Evolutionary conservation across 1,139 yeast species (phyloP), one percentile per base, ranked within the genome.

Genomic region (Kluyveromyces sp.): DNA sequence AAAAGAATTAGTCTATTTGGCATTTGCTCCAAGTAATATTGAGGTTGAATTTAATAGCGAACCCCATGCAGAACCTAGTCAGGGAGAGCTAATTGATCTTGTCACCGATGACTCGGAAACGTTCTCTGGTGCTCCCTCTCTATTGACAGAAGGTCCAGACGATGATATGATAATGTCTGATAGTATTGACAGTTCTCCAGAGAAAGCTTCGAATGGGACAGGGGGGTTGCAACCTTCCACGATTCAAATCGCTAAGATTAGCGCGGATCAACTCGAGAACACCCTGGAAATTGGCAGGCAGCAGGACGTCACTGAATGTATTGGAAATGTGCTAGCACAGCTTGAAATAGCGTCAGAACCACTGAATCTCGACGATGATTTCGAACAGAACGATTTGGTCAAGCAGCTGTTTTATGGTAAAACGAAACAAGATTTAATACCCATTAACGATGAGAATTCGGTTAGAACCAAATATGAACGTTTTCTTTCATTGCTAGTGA

Each of bases 291-390:
- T 85, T 49, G 96, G 96, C 2, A 74, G 95, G 52, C 98, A 92
- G 61, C 98, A 92, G 61, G 98, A 92, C 68, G 97, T 92, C 15
- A 87, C 96, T 0, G 98, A 92, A 61, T 89, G 97, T 64, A 88
- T 92, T 56, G 95, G 89, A 46, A 92, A 92, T 62, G 96, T 92
- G 3, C 71, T 89, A n/a, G 85, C 82, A 51, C 97, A 89, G 61
- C 69, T 89, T 26, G 96, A 89, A 58, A 86, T 95, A n/a, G 94
- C 96, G 0, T 71, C 84, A 48, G 78, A 77, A 39, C 95, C 96
- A 0, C 70, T 70, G 12, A 61, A 63, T 2, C 66, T 83, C 31
- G 85, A 80, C 43, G 78, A 74, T 2, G 94, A 84, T 55, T 81
- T 85, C 17, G 96, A 89, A 58, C 96, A 89, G 58, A 63, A 72